Percentiles rank a stretch among this genome's conserved stretches.
Conservation (phyloP, 2,329 filamentous ascomycete species). For the Exophiala mesophila region DNA sequence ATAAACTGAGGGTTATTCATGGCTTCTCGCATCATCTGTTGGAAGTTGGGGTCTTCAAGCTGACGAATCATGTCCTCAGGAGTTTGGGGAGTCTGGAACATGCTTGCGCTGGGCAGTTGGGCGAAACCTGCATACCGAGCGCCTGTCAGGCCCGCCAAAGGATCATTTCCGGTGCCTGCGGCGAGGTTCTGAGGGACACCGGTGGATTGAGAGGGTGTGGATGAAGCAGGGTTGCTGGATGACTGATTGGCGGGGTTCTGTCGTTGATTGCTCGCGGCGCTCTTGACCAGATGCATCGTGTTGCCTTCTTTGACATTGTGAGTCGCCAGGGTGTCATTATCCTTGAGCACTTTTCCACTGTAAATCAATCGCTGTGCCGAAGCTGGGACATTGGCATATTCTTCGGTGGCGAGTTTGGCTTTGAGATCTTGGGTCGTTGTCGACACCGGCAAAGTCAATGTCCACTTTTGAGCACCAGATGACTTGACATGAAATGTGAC, state of each 20-base stretch:
- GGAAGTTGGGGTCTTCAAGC: constrained; percentile 82
- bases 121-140: constrained; percentile 90
- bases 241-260: constrained; percentile 52
- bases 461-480: constrained; percentile 82
- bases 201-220: constrained; percentile 20
- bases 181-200: constrained; percentile 47
- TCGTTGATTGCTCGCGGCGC: constrained; percentile 77
- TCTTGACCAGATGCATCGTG: constrained; percentile 94
- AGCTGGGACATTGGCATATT: constrained; percentile 79
- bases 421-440: constrained; percentile 83
- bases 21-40: constrained; percentile 85
- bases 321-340: constrained; percentile 73
- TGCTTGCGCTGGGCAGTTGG: constrained; percentile 76
- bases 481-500: constrained; percentile 97
- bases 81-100: constrained; percentile 87
- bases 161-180: constrained; percentile 67
- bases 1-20: constrained; percentile 92
- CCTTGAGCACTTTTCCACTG: constrained; percentile 93
- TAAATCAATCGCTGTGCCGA: constrained; percentile 95
- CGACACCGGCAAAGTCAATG: constrained; percentile 70
- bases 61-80: constrained; percentile 77
- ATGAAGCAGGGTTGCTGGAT: constrained; percentile 32
- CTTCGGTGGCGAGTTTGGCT: constrained; percentile 72
- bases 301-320: constrained; percentile 97
- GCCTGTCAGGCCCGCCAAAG: constrained; percentile 82